phyloP scores from a whole-genome alignment of 75 land plant genomes.

The Picea sitchensis region DNA sequence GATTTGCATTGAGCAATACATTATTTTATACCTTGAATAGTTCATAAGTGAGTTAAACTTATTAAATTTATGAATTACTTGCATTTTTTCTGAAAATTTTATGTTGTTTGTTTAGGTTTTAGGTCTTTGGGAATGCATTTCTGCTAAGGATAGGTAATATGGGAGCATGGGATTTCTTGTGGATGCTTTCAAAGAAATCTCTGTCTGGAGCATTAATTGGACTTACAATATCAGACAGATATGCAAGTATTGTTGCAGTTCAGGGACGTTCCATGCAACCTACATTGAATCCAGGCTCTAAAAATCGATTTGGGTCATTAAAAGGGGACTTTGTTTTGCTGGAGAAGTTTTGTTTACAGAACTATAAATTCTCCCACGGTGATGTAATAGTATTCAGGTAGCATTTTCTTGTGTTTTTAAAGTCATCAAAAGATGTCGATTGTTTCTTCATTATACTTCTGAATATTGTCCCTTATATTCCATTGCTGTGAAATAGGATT shows the following conservation, averaged over 20 bases:
- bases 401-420: neutral
- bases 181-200: constrained; percentile 39
- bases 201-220: constrained; percentile 42
- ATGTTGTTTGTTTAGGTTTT: too few relatives aligned
- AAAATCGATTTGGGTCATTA: constrained; percentile 23
- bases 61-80: too few relatives aligned
- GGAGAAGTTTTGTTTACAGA: constrained; percentile 74
- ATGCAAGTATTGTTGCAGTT: constrained; percentile 50
- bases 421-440: neutral
- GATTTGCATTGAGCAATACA: too few relatives aligned
- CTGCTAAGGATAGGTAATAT: constrained; percentile 13
- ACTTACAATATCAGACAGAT: constrained; percentile 66
- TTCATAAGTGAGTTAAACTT: too few relatives aligned
- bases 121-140: too few relatives aligned
- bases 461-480: neutral
- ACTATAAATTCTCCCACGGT: constrained; percentile 74
- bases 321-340: constrained; percentile 56
- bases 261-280: constrained; percentile 80
- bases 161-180: constrained; percentile 26
- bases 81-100: too few relatives aligned
- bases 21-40: too few relatives aligned
- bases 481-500: neutral
- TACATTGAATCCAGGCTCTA: constrained; percentile 47
- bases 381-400: constrained; percentile 85
- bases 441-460: neutral